phyloP scores from a whole-genome alignment of 176 grass and related monocot genomes.

The Rhynchospora breviuscula region DNA sequence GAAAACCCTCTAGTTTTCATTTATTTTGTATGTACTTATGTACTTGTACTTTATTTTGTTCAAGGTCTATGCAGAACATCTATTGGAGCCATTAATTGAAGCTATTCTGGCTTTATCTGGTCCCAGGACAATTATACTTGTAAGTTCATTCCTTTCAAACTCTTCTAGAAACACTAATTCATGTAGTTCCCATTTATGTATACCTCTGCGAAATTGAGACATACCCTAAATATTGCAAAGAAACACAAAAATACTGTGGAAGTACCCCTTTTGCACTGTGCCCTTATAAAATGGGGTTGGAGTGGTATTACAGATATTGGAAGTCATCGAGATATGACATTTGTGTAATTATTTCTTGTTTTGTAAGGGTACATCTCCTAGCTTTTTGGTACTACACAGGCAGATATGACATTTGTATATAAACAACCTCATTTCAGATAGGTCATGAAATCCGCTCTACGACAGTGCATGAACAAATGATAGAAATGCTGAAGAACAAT shows the following conservation, averaged over 20 bases:
- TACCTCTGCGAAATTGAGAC: background rate
- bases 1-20: background rate
- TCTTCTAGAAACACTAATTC: background rate
- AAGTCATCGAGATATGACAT: background rate
- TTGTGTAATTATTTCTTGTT: background rate
- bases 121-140: slow-evolving; percentile 71
- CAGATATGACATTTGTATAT: slow-evolving; percentile 17
- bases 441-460: slow-evolving; percentile 90
- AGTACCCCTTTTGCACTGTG: background rate
- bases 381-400: background rate
- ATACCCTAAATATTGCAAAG: background rate
- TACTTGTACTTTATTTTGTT: slow-evolving; percentile 10
- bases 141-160: slow-evolving; percentile 5
- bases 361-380: background rate
- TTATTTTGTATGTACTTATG: background rate
- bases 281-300: background rate
- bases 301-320: background rate
- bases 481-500: slow-evolving; percentile 81
- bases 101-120: slow-evolving; percentile 86
- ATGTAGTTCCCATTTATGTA: background rate
- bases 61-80: slow-evolving; percentile 86
- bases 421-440: slow-evolving; percentile 39
- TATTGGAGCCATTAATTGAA: slow-evolving; percentile 65
- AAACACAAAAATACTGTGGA: background rate
- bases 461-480: slow-evolving; percentile 72